These are phyloP conservation scores for Platismatia glauca DNA, from an alignment of 495 filamentous ascomycete genomes.

Conservation along the genomic window DNA sequence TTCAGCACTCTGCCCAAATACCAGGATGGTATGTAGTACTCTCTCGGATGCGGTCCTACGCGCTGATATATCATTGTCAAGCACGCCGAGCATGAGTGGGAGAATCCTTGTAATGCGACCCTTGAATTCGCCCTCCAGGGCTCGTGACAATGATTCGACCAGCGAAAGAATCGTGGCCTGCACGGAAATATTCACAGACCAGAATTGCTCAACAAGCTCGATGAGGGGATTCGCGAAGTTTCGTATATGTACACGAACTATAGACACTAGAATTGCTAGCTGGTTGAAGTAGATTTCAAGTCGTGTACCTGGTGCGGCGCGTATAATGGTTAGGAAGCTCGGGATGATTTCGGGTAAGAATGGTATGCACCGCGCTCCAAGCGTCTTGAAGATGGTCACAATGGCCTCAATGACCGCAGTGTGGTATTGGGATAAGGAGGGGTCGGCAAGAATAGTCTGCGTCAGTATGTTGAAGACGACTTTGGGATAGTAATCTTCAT, in stretches of 20 bases:
- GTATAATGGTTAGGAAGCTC: slow-evolving; percentile 80
- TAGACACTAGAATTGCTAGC: slow-evolving; percentile 80
- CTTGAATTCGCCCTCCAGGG: slow-evolving; percentile 94
- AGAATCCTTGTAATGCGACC: slow-evolving; percentile 78
- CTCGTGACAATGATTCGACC: slow-evolving; percentile 86
- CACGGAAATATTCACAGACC: slow-evolving; percentile 64
- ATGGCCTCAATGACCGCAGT: slow-evolving; percentile 96
- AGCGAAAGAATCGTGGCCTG: slow-evolving; percentile 85
- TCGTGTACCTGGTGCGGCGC: slow-evolving; percentile 58
- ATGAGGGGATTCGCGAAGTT: slow-evolving; percentile 80
- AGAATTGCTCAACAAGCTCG: slow-evolving; percentile 73
- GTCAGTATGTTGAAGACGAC: slow-evolving; percentile 94
- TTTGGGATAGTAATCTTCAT: slow-evolving; percentile 96
- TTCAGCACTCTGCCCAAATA: slow-evolving; percentile 92
- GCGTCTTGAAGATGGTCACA: slow-evolving; percentile 94
- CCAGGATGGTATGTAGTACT: slow-evolving; percentile 86
- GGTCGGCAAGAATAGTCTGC: slow-evolving; percentile 76
- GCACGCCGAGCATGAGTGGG: slow-evolving; percentile 81
- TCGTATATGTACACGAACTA: slow-evolving; percentile 91
- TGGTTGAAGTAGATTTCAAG: slow-evolving; percentile 97
- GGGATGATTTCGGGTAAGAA: slow-evolving; percentile 91
- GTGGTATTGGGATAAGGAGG: slow-evolving; percentile 78
- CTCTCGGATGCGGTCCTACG: slow-evolving; percentile 73
- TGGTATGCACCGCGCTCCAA: slow-evolving; percentile 88
- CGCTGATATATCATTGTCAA: slow-evolving; percentile 73